Base-by-base conservation (phyloP, 495 filamentous ascomycete species). In the Venustampulla echinocandica region DNA sequence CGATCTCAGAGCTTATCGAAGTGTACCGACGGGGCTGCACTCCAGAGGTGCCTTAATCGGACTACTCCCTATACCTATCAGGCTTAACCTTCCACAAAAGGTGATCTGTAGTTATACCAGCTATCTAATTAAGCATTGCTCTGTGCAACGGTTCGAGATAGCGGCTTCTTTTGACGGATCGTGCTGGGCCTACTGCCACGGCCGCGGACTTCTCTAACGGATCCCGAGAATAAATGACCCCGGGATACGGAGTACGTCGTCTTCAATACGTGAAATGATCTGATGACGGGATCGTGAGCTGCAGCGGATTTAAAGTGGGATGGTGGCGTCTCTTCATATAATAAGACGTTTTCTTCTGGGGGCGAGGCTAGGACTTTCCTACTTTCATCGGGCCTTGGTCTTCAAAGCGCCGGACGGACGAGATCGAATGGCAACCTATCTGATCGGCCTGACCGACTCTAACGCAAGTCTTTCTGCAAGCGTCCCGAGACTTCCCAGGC, bases 1-100 rank as follows among this genome's bases (percentile, higher is more conserved):
- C 21, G 46, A 34, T 40, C 46, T 48, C 46, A 49, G 38, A 42
- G 21, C 46, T 42, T 49, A 34, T 42, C 37, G 46, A 42, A 11
- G 10, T 35, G 11, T 41, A 10, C 18, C 42, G 14, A 15, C 17
- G 10, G 13, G 35, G 45, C 23, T 25, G 19, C 14, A 25, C n/a
- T 14, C n/a, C n/a, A 14, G 39, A 27, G 19, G 18, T 11, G n/a
- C 34, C 21, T 23, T 15, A 15, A 6, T 19, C 34, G 24, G 13
- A 6, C 4, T 10, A 15, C 10, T 19, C 21, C 34, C 7, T 32
- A 4, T 25, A 6, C 24, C 3, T 25, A 9, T n/a, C 28, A 10
- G 22, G n/a, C 5, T 4, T n/a, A n/a, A n/a, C n/a, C n/a, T n/a
- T n/a, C 10, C 18, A 10, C 24, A 4, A 44, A 17, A 32, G n/a